Base-by-base conservation (phyloP, 176 grass and related monocot genomes). In the Eremochloa ophiuroides region DNA sequence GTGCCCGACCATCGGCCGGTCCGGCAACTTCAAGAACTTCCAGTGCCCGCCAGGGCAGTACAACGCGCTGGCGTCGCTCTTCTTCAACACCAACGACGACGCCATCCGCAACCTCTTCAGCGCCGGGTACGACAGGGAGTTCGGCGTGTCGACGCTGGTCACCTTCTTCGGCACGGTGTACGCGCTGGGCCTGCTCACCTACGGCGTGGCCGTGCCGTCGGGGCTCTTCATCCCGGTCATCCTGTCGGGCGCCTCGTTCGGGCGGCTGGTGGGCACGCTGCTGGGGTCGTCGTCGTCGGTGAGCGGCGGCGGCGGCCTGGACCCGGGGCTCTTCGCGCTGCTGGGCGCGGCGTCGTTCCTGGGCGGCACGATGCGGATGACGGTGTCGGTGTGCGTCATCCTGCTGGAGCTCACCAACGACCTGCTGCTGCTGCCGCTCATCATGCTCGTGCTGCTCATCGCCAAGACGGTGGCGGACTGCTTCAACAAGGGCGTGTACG, bases 31-130 rank as follows among this genome's bases (percentile, higher is more conserved):
- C 77, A 94, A 91, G 86, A 91, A 78, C 61, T 89, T 94, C 34
- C 81, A 77, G 67, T 94, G 92, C 25, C 84, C 89, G 0, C 51
- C 68, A 1, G 84, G 89, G 13, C 89, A 94, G 0, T 94, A 94
- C 83, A 94, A 94, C 35, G 86, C 82, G 29, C 30, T 94, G 59
- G 92, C 89, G 5, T 94, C 92, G 14, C 88, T 94, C 37, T 91
- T 94, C 53, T 86, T 94, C 76, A 91, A 91, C 77, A 89, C 92
- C 61, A 94, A 94, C 64, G 89, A 94, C 42, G 86, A 94, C 42
- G 86, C 92, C 73, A 89, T 94, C 76, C 89, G 92, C 18, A 94
- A 94, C 53, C 86, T 94, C 63, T 91, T 94, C 84, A 89, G 89
- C 35, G 76, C 37, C 7, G 73, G 71, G 35, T 89, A 84, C 0